A percentile compares a stretch with the other conserved stretches of the same genome.
Evolutionary conservation across 106 monocot species (phyloP).

Genomic region (Hemerocallis citrina): DNA sequence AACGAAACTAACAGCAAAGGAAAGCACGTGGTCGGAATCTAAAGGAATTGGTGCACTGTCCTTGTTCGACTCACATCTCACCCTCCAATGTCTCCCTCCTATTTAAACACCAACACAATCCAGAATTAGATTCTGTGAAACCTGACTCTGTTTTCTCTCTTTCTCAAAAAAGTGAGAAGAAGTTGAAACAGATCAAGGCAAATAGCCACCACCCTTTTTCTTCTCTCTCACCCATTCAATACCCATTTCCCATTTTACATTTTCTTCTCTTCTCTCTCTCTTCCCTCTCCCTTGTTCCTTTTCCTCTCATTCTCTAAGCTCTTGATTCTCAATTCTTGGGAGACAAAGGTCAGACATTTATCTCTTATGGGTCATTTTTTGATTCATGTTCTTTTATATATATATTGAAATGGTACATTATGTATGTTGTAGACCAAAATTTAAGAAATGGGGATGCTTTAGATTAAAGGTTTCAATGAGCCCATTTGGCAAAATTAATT

Average conservation of each 20-base stretch:
- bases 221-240: not conserved
- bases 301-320: not conserved
- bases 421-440: not conserved
- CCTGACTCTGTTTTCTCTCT: no score
- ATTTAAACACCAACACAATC: no score
- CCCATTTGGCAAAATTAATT: no score
- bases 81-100: no score
- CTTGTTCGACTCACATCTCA: no score
- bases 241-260: not conserved
- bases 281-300: not conserved
- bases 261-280: not conserved
- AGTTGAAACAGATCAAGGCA: no score
- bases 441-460: not conserved
- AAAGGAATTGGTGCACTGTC: no score
- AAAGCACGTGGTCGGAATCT: no score
- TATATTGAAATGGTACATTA: not conserved
- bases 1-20: no score
- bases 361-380: not conserved
- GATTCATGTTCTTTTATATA: not conserved
- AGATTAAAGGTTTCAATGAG: not conserved
- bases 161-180: no score
- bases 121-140: no score
- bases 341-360: not conserved
- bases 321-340: not conserved
- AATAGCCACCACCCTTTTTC: conserved; percentile 1